phyloP scores from a whole-genome alignment of 169 alveolate genomes.

The Eimeria maxima region DNA sequence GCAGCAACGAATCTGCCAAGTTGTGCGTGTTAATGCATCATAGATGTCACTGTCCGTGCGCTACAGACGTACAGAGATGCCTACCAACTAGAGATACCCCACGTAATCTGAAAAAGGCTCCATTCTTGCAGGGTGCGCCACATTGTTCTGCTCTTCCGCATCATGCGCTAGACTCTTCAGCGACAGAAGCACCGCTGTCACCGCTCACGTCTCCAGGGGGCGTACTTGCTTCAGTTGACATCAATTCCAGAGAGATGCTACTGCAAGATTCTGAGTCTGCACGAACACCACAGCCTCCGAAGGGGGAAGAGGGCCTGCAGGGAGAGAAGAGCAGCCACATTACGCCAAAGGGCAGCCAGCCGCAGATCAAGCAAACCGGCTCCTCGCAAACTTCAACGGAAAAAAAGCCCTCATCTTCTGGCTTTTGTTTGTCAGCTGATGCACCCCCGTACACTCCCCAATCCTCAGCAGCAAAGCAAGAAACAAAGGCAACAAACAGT shows the following conservation, averaged over 20 bases:
- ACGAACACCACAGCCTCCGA: not conserved
- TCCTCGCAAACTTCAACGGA: not conserved
- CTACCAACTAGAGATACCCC: constrained; percentile 8
- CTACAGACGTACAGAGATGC: constrained; percentile 16
- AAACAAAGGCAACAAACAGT: constrained; percentile 6
- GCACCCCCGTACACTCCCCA: constrained; percentile 75
- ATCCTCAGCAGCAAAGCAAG: constrained; percentile 44
- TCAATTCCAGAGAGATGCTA: not conserved
- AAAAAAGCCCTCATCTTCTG: constrained; percentile 13
- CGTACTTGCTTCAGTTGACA: constrained; percentile 7
- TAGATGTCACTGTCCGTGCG: not conserved
- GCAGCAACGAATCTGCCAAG: not conserved
- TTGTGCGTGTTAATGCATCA: not conserved
- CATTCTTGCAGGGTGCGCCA: not conserved
- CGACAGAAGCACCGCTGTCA: constrained; percentile 63
- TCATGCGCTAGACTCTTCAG: constrained; percentile 38
- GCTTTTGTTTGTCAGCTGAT: constrained; percentile 46
- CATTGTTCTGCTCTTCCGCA: constrained; percentile 10
- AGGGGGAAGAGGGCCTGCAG: not conserved
- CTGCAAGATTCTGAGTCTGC: not conserved
- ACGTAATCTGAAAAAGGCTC: not conserved
- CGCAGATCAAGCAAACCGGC: constrained; percentile 2
- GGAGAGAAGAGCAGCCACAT: constrained; percentile 24
- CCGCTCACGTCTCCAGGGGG: constrained; percentile 27
- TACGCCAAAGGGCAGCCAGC: constrained; percentile 69